Base-by-base conservation (phyloP, 1,139 yeast genomes). In the Tardiomyces blankii region DNA sequence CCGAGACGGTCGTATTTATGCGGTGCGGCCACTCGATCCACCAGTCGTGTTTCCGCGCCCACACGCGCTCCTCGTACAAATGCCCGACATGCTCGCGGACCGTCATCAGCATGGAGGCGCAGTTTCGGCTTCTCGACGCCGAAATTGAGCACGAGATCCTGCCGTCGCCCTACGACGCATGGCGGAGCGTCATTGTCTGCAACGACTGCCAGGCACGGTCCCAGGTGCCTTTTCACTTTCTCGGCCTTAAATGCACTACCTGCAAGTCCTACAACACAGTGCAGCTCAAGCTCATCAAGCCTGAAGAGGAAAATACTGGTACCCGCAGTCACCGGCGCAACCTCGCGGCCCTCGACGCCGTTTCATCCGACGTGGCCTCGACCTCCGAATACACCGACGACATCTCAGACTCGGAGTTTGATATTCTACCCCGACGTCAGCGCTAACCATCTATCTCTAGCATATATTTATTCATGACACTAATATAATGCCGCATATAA, bases 11-110 rank as follows among this genome's bases (percentile, higher is more conserved):
- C 39, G 94, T 87, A 16, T 87, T 88, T 62, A 87, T 89, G 96
- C 75, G 78, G 44, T 89, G 97, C 64, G 96, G 96, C 3, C 97
- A 89, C 65, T 86, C 95, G 43, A 88, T 89, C 50, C 97, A 89
- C 65, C 88, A 87, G 60, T 62, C 66, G 32, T 89, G 97, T 61
- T 88, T 80, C 60, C 80, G 80, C 49, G 91, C 85, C 54, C 79
- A 84, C 61, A 77, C 87, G 18, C 75, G 79, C 54, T 87, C 84
- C 59, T 78, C 86, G 18, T 88, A 86, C 69, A 85, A 85, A 61
- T 89, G 97, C 63, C 97, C 97, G 1, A 74, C 87, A 2, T 89
- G 97, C 61, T 81, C 86, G 45, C 79, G 85, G 53, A 82, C 95
- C 0, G 77, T 89, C 41, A 73, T 83, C 38, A 86, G 87, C 64